A percentile compares a stretch with the other conserved stretches of the same genome.
These are phyloP conservation scores for Scenedesmus sp. DNA, from an alignment of 163 green algal species.

Conservation along the genomic window DNA sequence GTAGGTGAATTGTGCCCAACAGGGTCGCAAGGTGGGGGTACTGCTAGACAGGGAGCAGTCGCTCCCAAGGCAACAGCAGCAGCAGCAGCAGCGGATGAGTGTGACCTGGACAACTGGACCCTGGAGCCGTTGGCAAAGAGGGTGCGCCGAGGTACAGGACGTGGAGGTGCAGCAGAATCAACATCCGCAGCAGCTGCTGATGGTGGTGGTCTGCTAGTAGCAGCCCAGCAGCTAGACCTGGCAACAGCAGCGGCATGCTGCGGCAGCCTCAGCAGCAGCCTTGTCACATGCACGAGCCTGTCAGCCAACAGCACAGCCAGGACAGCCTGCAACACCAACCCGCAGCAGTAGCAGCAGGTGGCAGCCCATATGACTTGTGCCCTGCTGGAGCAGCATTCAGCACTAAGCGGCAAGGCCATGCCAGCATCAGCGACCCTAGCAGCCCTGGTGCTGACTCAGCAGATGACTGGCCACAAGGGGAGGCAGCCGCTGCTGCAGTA, in stretches of 20 bases:
- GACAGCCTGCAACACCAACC: neutral
- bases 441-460: neutral
- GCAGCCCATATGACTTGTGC: neutral
- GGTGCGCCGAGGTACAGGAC: neutral
- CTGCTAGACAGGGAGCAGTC: neutral
- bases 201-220: neutral
- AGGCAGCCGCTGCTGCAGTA: neutral
- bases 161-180: neutral
- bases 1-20: neutral
- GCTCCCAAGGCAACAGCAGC: neutral
- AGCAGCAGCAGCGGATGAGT: neutral
- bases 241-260: neutral
- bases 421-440: neutral
- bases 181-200: neutral
- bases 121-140: constrained; percentile 13
- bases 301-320: neutral
- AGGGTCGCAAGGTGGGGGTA: neutral
- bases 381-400: neutral
- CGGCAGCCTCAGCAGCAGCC: neutral
- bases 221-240: neutral
- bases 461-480: neutral
- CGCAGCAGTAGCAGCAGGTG: neutral
- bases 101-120: constrained; percentile 23
- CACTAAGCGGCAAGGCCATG: neutral
- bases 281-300: neutral